A percentile compares a stretch with the other conserved stretches of the same genome.
phyloP scores from a whole-genome alignment of 129 eudicot genomes.

The Apium graveolens region DNA sequence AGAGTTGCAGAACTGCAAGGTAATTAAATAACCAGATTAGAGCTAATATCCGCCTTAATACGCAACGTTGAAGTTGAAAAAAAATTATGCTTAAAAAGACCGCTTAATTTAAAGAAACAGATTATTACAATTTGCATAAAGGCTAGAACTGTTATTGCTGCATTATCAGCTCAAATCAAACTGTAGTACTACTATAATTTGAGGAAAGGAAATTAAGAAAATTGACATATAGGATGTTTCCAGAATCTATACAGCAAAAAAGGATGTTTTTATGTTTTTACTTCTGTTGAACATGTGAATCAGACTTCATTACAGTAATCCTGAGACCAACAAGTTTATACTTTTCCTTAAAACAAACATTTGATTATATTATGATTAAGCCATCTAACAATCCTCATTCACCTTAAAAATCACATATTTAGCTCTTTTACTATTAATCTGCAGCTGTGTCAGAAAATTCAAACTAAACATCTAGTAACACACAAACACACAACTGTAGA shows the following conservation, averaged over 20 bases:
- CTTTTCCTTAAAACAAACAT: neutral
- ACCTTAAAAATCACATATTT: neutral
- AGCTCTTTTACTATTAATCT: neutral
- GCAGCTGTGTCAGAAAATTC: neutral
- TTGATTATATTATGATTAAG: neutral
- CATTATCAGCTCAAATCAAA: neutral
- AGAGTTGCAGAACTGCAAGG: slow-evolving; percentile 70
- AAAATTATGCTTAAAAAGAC: neutral
- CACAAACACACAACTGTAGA: slow-evolving; percentile 9
- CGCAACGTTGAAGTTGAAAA: neutral
- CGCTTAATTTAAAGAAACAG: neutral
- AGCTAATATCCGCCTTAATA: neutral
- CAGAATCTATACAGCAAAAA: neutral
- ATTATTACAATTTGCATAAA: neutral
- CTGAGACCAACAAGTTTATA: neutral
- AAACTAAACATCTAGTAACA: neutral
- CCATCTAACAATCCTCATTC: neutral
- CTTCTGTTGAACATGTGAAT: slow-evolving; percentile 9
- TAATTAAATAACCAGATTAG: neutral
- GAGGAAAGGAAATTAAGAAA: neutral
- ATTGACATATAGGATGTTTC: neutral
- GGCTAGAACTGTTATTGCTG: neutral
- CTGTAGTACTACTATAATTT: neutral
- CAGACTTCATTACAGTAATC: neutral
- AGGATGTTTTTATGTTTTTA: neutral